Conservation (phyloP, 192 early-diverging fungal species). For the Dissophora globulifera region DNA sequence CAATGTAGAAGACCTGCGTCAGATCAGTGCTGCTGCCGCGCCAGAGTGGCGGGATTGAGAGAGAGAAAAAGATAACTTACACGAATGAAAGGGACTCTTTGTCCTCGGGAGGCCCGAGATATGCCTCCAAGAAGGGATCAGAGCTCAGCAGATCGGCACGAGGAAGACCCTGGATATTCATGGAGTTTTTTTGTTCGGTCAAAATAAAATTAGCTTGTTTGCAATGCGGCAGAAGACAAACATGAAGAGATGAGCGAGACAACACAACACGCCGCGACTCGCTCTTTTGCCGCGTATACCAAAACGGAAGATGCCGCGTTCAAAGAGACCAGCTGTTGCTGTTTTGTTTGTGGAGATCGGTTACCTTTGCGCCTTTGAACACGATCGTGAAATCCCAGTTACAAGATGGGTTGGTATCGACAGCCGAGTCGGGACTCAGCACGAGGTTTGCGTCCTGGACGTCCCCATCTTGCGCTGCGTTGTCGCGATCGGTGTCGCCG, state of each 20-base stretch:
- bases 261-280: no score
- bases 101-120: slow-evolving; percentile 27
- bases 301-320: no score
- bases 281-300: no score
- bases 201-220: no score
- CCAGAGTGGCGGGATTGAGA: no score
- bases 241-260: no score
- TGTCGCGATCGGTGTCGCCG: neutral
- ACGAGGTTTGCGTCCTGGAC: neutral
- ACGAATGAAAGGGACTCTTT: slow-evolving; percentile 12
- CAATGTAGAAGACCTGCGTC: no score
- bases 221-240: no score
- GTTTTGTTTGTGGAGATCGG: neutral
- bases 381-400: slow-evolving; percentile 44
- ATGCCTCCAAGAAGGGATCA: slow-evolving; percentile 39
- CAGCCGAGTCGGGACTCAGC: neutral
- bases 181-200: neutral
- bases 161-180: slow-evolving; percentile 24
- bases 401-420: slow-evolving; percentile 1
- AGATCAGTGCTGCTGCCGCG: no score
- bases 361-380: slow-evolving; percentile 41
- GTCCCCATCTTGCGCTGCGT: slow-evolving; percentile 14
- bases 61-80: slow-evolving; percentile 18
- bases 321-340: no score
- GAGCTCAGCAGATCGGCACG: slow-evolving; percentile 32